A percentile compares a stretch with the other conserved stretches of the same genome.
Conservation (phyloP, 768 basidiomycete genomes). For the Fistulinella prunicolor region DNA sequence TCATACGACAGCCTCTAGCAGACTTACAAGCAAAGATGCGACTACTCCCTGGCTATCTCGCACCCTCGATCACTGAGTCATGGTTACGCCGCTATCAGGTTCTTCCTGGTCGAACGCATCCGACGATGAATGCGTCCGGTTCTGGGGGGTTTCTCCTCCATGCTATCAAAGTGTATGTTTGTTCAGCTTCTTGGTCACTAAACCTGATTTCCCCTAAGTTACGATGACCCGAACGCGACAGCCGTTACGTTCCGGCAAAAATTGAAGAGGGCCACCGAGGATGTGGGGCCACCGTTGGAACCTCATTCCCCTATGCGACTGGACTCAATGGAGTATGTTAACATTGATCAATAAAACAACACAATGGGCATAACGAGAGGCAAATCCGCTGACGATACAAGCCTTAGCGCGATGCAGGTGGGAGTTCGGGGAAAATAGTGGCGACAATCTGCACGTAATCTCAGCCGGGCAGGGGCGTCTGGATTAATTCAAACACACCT, state of each 20-base stretch:
- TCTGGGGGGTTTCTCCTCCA: conserved; percentile 87
- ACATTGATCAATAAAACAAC: neutral
- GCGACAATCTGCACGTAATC: conserved; percentile 45
- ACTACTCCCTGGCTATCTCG: conserved; percentile 62
- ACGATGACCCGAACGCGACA: conserved; percentile 62
- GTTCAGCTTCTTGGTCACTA: neutral
- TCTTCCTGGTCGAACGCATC: conserved; percentile 95
- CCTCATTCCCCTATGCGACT: conserved; percentile 14
- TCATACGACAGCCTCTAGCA: conserved; percentile 55
- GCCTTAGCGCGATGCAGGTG: conserved; percentile 10
- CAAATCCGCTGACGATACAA: neutral
- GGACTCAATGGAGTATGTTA: conserved; percentile 10
- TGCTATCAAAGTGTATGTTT: conserved; percentile 76
- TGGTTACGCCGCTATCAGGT: conserved; percentile 93
- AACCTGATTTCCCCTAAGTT: conserved; percentile 36
- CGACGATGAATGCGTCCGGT: conserved; percentile 87
- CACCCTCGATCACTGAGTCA: conserved; percentile 77
- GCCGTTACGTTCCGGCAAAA: conserved; percentile 47
- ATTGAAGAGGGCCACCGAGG: conserved; percentile 26
- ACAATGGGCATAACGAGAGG: neutral
- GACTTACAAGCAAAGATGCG: conserved; percentile 74
- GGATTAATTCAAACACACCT: conserved; percentile 48
- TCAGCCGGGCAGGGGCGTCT: conserved; percentile 3
- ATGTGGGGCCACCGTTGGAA: conserved; percentile 1
- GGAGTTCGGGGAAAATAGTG: conserved; percentile 57